Conservation (phyloP, 1,139 yeast genomes). For the Yamadazyma membranifaciens region DNA sequence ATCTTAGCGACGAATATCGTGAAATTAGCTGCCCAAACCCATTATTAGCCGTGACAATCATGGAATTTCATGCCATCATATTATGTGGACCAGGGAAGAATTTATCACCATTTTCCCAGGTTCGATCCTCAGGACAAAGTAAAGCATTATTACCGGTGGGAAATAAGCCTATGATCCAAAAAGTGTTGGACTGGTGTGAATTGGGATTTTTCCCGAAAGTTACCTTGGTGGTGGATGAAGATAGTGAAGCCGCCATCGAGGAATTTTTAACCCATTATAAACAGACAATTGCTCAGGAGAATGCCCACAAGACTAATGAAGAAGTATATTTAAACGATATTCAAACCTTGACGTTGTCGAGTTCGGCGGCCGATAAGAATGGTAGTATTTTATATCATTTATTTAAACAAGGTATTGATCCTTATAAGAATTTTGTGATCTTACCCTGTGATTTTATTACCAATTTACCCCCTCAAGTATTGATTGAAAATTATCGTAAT, state of each 20-base stretch:
- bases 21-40: background rate
- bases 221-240: slow-evolving; percentile 35
- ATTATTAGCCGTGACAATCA: slow-evolving; percentile 18
- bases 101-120: slow-evolving; percentile 68
- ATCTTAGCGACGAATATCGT: background rate
- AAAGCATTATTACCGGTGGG: slow-evolving; percentile 90
- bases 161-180: slow-evolving; percentile 84
- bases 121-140: slow-evolving; percentile 59
- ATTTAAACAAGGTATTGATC: slow-evolving; percentile 38
- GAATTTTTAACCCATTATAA: slow-evolving; percentile 52
- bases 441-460: slow-evolving; percentile 94
- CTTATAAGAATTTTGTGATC: slow-evolving; percentile 57
- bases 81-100: slow-evolving; percentile 83
- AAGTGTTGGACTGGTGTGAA: slow-evolving; percentile 92
- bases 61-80: slow-evolving; percentile 92
- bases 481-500: slow-evolving; percentile 80
- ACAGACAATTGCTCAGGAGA: slow-evolving; percentile 10
- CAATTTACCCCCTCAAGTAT: slow-evolving; percentile 84
- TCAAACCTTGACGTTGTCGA: slow-evolving; percentile 36
- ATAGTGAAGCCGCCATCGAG: slow-evolving; percentile 24
- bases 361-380: slow-evolving; percentile 41
- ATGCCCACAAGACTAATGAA: slow-evolving; percentile 6
- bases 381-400: slow-evolving; percentile 61
- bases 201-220: slow-evolving; percentile 70
- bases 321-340: slow-evolving; percentile 26